These are phyloP conservation scores for Ceriops zippeliana DNA, from an alignment of 345 rosid species.

Conservation along the genomic window DNA sequence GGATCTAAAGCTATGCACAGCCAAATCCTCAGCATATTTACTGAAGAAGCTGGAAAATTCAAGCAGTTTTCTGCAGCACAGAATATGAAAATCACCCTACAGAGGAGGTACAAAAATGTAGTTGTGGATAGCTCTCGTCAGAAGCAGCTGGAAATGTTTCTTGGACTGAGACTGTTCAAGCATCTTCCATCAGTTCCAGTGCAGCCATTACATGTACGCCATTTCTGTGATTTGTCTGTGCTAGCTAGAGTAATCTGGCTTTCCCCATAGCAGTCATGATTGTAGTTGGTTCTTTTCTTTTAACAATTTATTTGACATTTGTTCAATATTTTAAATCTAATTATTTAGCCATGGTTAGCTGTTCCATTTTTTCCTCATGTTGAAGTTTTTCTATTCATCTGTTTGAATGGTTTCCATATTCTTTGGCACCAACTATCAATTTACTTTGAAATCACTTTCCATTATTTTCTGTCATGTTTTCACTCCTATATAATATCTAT, in stretches of 20 bases:
- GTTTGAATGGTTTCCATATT: too few species aligned
- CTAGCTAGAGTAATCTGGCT: neutral
- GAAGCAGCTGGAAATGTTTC: slow-evolving; percentile 95
- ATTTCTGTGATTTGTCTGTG: neutral
- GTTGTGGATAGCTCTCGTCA: slow-evolving; percentile 93
- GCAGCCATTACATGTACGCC: slow-evolving; percentile 80
- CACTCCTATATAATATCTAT: too few species aligned
- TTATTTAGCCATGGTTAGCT: too few species aligned
- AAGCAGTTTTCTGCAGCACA: slow-evolving; percentile 92
- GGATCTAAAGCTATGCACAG: slow-evolving; percentile 99
- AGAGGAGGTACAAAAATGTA: slow-evolving; percentile 89
- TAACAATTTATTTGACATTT: too few species aligned
- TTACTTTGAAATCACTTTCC: too few species aligned
- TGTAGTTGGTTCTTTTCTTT: neutral
- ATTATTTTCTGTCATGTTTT: too few species aligned
- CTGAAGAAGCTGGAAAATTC: slow-evolving; percentile 83
- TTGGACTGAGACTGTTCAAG: slow-evolving; percentile 91
- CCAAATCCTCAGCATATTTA: slow-evolving; percentile 92
- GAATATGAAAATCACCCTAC: slow-evolving; percentile 83
- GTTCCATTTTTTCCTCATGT: too few species aligned
- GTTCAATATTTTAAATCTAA: too few species aligned
- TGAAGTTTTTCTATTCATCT: too few species aligned
- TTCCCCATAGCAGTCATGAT: neutral
- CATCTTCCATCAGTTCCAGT: slow-evolving; percentile 88
- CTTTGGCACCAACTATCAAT: too few species aligned